Evolutionary conservation across 768 basidiomycete genomes (phyloP).

Genomic region (Leccinum arenicola): DNA sequence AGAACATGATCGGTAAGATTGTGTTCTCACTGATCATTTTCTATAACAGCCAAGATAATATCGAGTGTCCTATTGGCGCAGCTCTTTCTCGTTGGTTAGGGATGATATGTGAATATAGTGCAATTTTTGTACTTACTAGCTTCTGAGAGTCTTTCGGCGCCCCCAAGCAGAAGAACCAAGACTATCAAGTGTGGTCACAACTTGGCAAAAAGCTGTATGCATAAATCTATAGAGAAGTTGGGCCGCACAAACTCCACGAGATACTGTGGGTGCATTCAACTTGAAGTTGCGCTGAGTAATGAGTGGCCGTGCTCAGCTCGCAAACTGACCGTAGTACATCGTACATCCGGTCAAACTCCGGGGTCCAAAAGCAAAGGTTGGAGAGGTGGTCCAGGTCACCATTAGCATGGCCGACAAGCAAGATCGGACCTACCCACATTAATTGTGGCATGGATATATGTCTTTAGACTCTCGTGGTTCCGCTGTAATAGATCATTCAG

Average conservation of each 20-base stretch:
- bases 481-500: neutral
- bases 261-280: neutral
- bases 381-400: neutral
- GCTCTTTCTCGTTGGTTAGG: neutral
- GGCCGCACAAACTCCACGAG: conserved; percentile 29
- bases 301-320: neutral
- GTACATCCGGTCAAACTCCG: neutral
- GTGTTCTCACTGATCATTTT: no score
- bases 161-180: neutral
- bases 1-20: neutral
- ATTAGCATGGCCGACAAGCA: neutral
- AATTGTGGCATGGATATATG: neutral
- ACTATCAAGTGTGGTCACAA: neutral
- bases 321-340: neutral
- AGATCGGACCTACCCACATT: neutral
- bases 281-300: neutral
- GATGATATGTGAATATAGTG: neutral
- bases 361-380: neutral
- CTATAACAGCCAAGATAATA: neutral
- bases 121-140: conserved; percentile 1
- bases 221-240: no score
- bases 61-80: neutral
- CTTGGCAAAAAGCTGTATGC: neutral
- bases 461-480: conserved; percentile 4
- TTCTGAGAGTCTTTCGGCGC: neutral